phyloP scores from a whole-genome alignment of 2,329 filamentous ascomycete genomes.

The Aspergillus sojae region DNA sequence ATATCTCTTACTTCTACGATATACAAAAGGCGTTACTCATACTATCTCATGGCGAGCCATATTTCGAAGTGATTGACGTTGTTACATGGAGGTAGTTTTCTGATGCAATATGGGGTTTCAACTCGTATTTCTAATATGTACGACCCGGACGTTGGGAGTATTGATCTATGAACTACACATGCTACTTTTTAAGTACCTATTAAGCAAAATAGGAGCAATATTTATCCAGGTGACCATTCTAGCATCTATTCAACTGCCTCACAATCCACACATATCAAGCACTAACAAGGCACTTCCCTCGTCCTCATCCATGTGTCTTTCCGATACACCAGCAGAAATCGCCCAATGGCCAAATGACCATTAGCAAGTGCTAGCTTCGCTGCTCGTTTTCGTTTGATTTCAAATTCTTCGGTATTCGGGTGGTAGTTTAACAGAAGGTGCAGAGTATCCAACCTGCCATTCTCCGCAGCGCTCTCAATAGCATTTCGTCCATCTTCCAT shows the following conservation, averaged over 20 bases:
- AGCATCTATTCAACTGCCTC: not conserved
- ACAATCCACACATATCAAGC: not conserved
- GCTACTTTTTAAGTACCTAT: too few species aligned
- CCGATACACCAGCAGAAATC: constrained; percentile 15
- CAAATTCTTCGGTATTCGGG: constrained; percentile 16
- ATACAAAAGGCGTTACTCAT: too few species aligned
- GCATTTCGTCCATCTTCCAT: not conserved
- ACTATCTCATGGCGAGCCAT: too few species aligned
- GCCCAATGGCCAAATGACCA: constrained; percentile 16
- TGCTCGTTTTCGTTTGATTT: constrained; percentile 14
- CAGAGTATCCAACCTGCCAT: constrained; percentile 2
- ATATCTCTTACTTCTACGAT: too few species aligned
- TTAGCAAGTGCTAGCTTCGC: constrained; percentile 14
- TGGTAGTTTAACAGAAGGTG: not conserved
- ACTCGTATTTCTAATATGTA: too few species aligned
- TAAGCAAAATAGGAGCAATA: too few species aligned
- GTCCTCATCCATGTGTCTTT: constrained; percentile 5
- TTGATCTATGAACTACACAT: too few species aligned
- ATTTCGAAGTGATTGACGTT: too few species aligned
- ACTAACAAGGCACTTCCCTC: not conserved
- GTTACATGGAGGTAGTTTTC: too few species aligned
- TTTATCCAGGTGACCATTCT: too few species aligned
- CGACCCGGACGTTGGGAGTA: too few species aligned
- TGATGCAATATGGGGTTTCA: too few species aligned
- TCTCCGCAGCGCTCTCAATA: constrained; percentile 2